Evolutionary conservation across 495 filamentous ascomycete genomes (phyloP).

Genomic region (Aspergillus avenaceus): DNA sequence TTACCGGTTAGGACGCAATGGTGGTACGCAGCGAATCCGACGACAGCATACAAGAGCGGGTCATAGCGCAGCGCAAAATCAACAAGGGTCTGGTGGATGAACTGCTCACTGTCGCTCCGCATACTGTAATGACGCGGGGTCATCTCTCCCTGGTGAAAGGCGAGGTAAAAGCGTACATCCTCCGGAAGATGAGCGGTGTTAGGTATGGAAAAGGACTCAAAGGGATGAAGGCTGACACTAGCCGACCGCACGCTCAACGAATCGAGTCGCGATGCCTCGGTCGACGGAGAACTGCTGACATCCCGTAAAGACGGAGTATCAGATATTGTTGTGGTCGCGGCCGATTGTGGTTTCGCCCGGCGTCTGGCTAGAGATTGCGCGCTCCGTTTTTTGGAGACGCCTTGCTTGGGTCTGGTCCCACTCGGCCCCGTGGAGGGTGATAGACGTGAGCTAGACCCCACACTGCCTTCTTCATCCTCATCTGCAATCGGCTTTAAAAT

Average conservation of each 20-base stretch:
- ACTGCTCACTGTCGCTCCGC: constrained; percentile 60
- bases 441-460: constrained; percentile 22
- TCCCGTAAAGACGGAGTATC: constrained; percentile 34
- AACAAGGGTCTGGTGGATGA: constrained; percentile 67
- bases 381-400: constrained; percentile 28
- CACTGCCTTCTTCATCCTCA: constrained; percentile 47
- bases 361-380: constrained; percentile 38
- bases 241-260: constrained; percentile 31
- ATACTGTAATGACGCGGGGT: constrained; percentile 78
- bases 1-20: constrained; percentile 62
- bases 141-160: constrained; percentile 71
- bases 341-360: constrained; percentile 33
- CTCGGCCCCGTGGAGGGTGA: constrained; percentile 22
- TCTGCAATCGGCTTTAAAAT: constrained; percentile 62
- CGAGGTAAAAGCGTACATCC: constrained; percentile 74
- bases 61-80: constrained; percentile 73
- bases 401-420: constrained; percentile 15
- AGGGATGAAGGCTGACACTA: constrained; percentile 26
- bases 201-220: constrained; percentile 18
- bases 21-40: constrained; percentile 90
- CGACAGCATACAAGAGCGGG: constrained; percentile 80
- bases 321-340: constrained; percentile 21
- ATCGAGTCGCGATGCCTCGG: constrained; percentile 33
- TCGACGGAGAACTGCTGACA: constrained; percentile 41
- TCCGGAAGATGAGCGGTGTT: constrained; percentile 47